Conservation (phyloP, 2,329 filamentous ascomycete genomes). For the Microthyrium microscopicum region DNA sequence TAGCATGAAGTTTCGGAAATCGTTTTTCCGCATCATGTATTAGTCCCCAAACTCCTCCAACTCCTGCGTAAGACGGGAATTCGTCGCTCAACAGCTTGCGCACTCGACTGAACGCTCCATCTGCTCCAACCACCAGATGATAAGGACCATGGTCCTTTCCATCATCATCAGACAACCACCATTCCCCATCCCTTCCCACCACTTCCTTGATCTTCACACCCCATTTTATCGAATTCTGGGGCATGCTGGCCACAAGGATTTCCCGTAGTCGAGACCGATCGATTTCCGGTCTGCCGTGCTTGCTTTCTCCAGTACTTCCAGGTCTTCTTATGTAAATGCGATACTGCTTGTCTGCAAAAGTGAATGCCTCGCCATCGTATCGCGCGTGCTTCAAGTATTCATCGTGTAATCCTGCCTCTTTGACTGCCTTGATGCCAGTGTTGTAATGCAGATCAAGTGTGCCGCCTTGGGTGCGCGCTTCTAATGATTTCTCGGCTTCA, state of each 20-base stretch:
- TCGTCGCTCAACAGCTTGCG: conserved; percentile 13
- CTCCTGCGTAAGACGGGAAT: conserved; percentile 28
- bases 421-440: conserved; percentile 15
- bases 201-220: conserved; percentile 11
- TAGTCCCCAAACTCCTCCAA: conserved; percentile 1
- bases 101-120: conserved; percentile 30
- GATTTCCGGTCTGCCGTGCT: conserved; percentile 20
- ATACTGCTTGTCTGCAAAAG: neutral
- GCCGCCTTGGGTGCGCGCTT: conserved; percentile 12
- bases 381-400: conserved; percentile 15
- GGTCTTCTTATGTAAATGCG: neutral
- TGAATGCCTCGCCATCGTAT: conserved; percentile 12
- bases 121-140: conserved; percentile 30
- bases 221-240: conserved; percentile 20
- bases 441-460: conserved; percentile 16
- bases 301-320: conserved; percentile 1
- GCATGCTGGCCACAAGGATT: conserved; percentile 22
- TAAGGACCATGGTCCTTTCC: conserved; percentile 16
- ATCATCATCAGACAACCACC: neutral
- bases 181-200: neutral
- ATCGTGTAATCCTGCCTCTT: conserved; percentile 15
- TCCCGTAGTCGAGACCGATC: conserved; percentile 21
- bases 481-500: conserved; percentile 10
- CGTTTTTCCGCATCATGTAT: neutral
- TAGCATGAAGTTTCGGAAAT: conserved; percentile 3